phyloP scores from a whole-genome alignment of 495 filamentous ascomycete species.

The Tuber microsphaerosporum region DNA sequence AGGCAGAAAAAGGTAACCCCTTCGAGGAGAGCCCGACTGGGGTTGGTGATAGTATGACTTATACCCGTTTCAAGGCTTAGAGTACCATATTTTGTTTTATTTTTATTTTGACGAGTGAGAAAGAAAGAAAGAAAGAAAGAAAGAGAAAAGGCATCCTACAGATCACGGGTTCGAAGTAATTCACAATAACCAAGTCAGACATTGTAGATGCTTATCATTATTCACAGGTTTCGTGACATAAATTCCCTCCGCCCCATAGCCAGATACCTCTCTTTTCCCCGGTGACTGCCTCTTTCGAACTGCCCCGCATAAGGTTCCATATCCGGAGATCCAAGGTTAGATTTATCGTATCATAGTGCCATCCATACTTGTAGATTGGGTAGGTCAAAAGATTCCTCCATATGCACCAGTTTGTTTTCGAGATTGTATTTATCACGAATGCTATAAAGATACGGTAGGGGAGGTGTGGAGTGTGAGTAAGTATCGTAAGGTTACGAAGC shows the following conservation, averaged over 20 bases:
- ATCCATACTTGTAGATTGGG: neutral
- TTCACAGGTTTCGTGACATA: neutral
- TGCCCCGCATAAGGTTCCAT: neutral
- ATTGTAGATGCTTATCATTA: neutral
- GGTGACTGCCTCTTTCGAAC: neutral
- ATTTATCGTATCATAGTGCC: neutral
- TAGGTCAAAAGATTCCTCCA: neutral
- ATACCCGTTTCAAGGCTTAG: neutral
- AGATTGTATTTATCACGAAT: neutral
- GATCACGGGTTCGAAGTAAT: neutral
- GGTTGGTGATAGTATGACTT: neutral
- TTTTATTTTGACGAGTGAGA: neutral
- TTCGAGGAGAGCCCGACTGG: neutral
- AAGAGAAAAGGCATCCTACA: neutral
- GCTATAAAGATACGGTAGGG: neutral
- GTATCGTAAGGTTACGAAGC: neutral
- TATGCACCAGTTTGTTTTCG: neutral
- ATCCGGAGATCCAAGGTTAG: neutral
- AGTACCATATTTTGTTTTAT: neutral
- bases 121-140: neutral
- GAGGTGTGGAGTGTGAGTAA: neutral
- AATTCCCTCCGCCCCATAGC: neutral
- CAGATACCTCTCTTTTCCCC: neutral
- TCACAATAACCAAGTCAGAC: neutral
- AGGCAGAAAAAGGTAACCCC: neutral